phyloP scores from a whole-genome alignment of 257 asterid species.

The Haberlea rhodopensis region DNA sequence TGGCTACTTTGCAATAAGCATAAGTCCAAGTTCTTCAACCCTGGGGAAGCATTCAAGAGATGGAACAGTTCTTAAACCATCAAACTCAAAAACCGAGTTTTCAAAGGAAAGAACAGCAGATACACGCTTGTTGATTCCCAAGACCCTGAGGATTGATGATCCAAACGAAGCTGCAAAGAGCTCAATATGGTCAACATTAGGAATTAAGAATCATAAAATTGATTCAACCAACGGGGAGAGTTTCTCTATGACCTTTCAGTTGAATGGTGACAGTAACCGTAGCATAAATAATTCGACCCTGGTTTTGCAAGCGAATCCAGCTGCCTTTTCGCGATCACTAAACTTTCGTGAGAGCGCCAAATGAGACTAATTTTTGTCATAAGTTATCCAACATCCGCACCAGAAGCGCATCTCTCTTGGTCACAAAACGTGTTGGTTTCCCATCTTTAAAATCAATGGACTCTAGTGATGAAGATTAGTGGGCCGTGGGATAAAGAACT shows the following conservation, averaged over 20 bases:
- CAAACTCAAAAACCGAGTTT: slow-evolving; percentile 21
- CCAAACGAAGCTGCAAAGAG: slow-evolving; percentile 69
- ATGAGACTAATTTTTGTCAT: not conserved
- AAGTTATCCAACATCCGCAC: not conserved
- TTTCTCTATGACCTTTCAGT: slow-evolving; percentile 33
- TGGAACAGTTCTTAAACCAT: slow-evolving; percentile 26
- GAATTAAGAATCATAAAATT: slow-evolving; percentile 24
- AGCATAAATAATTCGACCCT: slow-evolving; percentile 25
- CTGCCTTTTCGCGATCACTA: slow-evolving; percentile 71
- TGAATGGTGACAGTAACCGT: slow-evolving; percentile 31
- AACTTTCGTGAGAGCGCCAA: slow-evolving; percentile 55
- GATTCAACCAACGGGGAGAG: slow-evolving; percentile 4
- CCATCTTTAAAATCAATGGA: slow-evolving; percentile 2
- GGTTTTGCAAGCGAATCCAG: slow-evolving; percentile 74
- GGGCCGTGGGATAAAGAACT: slow-evolving; percentile 4
- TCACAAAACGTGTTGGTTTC: not conserved
- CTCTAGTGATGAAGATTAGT: slow-evolving; percentile 12
- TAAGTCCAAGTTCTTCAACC: slow-evolving; percentile 26
- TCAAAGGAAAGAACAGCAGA: slow-evolving; percentile 17
- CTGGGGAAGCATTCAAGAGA: slow-evolving; percentile 65
- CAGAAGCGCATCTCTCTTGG: not conserved
- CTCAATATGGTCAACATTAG: slow-evolving; percentile 56
- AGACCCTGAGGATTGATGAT: slow-evolving; percentile 59
- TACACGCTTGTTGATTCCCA: slow-evolving; percentile 39
- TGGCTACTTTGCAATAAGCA: slow-evolving; percentile 21